A percentile compares a stretch with the other conserved stretches of the same genome.
Conservation (phyloP, 2,329 filamentous ascomycete genomes). For the Beauveria bassiana region DNA sequence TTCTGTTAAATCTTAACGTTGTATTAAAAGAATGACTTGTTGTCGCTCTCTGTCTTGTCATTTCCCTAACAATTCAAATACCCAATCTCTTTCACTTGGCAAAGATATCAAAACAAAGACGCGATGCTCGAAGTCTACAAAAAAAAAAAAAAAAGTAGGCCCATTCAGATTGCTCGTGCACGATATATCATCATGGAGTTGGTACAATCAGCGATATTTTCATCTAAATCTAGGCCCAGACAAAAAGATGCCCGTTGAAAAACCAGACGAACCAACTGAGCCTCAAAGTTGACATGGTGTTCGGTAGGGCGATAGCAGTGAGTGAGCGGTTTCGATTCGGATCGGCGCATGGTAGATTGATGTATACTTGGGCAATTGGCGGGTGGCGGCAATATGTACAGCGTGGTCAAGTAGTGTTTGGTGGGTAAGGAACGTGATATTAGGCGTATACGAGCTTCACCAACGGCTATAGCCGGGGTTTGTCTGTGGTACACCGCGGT, state of each 20-base stretch:
- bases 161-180: no score
- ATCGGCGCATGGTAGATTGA: not conserved
- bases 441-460: not conserved
- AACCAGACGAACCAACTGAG: not conserved
- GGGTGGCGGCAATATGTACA: constrained; percentile 1
- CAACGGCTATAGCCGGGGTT: not conserved
- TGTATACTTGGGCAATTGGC: not conserved
- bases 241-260: not conserved
- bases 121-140: no score
- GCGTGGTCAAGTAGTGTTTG: not conserved
- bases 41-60: not conserved
- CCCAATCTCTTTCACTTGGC: not conserved
- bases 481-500: not conserved
- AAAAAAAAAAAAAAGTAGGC: not conserved
- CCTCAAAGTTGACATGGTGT: not conserved
- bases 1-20: not conserved
- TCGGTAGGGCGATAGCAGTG: not conserved
- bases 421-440: not conserved
- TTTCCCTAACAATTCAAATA: not conserved
- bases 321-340: not conserved
- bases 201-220: not conserved
- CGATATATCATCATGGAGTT: not conserved
- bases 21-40: not conserved
- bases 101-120: not conserved
- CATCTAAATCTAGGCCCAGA: not conserved